Base-by-base conservation (phyloP, 805 yeast genomes). In the Starmerella vaccinii region DNA sequence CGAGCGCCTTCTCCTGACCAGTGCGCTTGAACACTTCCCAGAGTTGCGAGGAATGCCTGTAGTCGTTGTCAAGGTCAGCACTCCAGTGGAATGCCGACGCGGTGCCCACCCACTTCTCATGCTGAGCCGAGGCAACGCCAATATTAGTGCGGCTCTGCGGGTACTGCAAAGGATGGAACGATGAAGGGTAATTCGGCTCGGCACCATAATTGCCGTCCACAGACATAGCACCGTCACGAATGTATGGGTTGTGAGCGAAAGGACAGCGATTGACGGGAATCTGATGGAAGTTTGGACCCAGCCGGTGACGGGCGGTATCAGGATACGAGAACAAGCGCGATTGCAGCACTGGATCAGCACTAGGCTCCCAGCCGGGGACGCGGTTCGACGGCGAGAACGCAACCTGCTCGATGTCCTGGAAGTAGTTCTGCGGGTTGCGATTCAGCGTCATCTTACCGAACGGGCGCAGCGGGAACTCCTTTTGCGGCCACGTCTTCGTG, bases 31-130 rank as follows among this genome's bases (percentile, higher is more conserved):
- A 75, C 32, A 85, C 92, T 52, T 82, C 73, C 80, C 87, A 90
- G 61, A 89, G 75, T 30, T 67, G 80, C 55, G 81, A 72, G 46
- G 95, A 83, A 71, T 89, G 96, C 56, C 68, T 75, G 66, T 71
- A 89, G 70, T 89, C 95, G 58, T 71, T 70, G 53, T 34, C 38
- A 10, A 34, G 38, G 38, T 77, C 86, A 47, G 80, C 82, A 24
- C 75, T 70, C 96, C 96, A 88, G 71, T 87, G 92, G 79, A 77
- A 84, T 57, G 90, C 86, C 55, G 81, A 71, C 43, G 92, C 92
- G 49, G 87, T 77, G 51, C 92, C 92, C 51, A 71, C 70, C 92
- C 92, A 85, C 54, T 78, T 75, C 70, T 84, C 94, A 68, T 82
- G 89, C 59, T 79, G 78, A 18, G 55, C 46, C 7, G 52, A 37